A percentile compares a stretch with the other conserved stretches of the same genome.
These are phyloP conservation scores for Lodderomyces elongisporus DNA, from an alignment of 1,139 yeast species.

Conservation along the genomic window DNA sequence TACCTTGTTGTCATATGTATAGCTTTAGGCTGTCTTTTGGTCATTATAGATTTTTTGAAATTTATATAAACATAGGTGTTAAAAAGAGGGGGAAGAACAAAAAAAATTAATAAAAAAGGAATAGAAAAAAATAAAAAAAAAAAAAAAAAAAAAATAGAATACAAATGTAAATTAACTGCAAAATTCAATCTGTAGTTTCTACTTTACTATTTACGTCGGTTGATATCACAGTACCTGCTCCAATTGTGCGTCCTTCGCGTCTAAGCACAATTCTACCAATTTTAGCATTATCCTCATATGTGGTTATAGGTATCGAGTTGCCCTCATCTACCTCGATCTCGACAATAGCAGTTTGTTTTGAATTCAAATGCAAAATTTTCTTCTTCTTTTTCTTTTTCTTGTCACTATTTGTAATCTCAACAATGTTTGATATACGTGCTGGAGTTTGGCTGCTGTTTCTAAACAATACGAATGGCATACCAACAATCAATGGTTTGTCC, in stretches of 20 bases:
- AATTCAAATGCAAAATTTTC: conserved; percentile 65
- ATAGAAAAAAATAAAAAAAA: too few relatives aligned
- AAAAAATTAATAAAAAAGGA: too few relatives aligned
- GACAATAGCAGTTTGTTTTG: conserved; percentile 69
- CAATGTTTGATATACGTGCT: conserved; percentile 58
- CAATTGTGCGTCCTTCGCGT: conserved; percentile 80
- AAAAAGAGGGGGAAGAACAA: too few relatives aligned
- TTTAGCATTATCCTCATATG: conserved; percentile 52
- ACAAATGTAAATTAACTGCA: too few relatives aligned
- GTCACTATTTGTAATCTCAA: conserved; percentile 34
- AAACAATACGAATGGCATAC: conserved; percentile 78
- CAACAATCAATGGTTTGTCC: conserved; percentile 70
- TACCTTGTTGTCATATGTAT: conserved; percentile 59
- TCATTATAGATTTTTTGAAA: conserved; percentile 58
- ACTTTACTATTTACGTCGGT: too few relatives aligned
- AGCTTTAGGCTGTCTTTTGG: conserved; percentile 54
- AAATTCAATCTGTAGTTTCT: conserved; percentile 1
- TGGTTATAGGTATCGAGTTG: conserved; percentile 57
- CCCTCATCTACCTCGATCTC: conserved; percentile 57
- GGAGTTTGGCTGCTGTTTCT: conserved; percentile 78
- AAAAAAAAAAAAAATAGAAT: not conserved
- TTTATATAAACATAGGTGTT: conserved; percentile 8
- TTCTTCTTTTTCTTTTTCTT: conserved; percentile 30
- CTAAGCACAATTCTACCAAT: conserved; percentile 82
- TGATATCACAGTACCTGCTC: conserved; percentile 64